Evolutionary conservation across 2,329 filamentous ascomycete species (phyloP).

Genomic region (Trichophyton equinum): DNA sequence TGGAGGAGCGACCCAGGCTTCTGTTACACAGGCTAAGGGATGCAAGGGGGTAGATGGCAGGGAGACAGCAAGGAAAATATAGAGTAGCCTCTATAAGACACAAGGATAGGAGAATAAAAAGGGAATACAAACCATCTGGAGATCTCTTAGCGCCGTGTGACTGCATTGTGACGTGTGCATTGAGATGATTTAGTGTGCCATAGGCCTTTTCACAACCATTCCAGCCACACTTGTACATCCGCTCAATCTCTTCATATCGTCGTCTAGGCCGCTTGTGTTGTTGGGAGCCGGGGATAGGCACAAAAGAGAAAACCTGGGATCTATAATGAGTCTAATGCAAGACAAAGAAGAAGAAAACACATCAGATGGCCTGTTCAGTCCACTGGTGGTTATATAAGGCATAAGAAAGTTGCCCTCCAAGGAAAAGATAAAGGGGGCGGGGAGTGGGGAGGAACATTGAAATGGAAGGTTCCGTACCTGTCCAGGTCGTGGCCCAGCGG

Average conservation of each 20-base stretch:
- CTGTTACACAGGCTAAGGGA: slow-evolving; percentile 36
- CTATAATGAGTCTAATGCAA: slow-evolving; percentile 34
- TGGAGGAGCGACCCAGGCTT: slow-evolving; percentile 33
- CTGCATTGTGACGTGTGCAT: slow-evolving; percentile 98
- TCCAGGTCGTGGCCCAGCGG: slow-evolving; percentile 49
- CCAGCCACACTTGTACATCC: slow-evolving; percentile 99
- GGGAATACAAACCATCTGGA: slow-evolving; percentile 67
- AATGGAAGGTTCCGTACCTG: slow-evolving; percentile 41
- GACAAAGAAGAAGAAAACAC: slow-evolving; percentile 5
- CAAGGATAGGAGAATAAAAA: slow-evolving; percentile 6
- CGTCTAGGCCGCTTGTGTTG: slow-evolving; percentile 91
- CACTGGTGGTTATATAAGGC: slow-evolving; percentile 5
- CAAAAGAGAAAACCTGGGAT: slow-evolving; percentile 90
- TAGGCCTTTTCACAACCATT: slow-evolving; percentile 98
- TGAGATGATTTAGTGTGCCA: slow-evolving; percentile 90
- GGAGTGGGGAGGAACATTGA: background rate
- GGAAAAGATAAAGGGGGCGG: background rate
- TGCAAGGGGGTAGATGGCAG: slow-evolving; percentile 20
- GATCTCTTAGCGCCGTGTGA: slow-evolving; percentile 89
- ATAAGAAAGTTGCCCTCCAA: slow-evolving; percentile 4
- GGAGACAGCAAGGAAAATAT: slow-evolving; percentile 17
- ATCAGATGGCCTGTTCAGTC: slow-evolving; percentile 17
- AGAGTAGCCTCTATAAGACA: background rate
- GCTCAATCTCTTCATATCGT: slow-evolving; percentile 95
- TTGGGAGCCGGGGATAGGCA: slow-evolving; percentile 90